Conservation (phyloP, 2,329 filamentous ascomycete species). For the Fusarium sp. region DNA sequence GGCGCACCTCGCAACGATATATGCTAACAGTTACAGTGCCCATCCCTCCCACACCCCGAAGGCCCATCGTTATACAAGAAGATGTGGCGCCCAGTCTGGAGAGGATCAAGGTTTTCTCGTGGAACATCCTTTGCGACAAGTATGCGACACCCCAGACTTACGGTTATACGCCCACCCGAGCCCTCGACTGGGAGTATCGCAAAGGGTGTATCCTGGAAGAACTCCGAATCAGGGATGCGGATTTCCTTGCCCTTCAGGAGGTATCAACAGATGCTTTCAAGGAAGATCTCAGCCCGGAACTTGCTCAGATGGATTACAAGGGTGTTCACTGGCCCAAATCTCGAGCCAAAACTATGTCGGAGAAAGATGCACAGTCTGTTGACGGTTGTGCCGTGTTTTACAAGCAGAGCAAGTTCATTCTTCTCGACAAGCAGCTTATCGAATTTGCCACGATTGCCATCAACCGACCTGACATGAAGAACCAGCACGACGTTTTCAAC, state of each 20-base stretch:
- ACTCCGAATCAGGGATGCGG: conserved; percentile 79
- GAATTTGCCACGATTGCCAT: conserved; percentile 93
- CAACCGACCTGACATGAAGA: conserved; percentile 95
- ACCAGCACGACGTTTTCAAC: conserved; percentile 97
- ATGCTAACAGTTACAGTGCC: conserved; percentile 66
- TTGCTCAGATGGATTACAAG: conserved; percentile 90
- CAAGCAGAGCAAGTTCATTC: conserved; percentile 92
- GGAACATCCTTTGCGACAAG: conserved; percentile 95
- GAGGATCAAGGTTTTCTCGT: conserved; percentile 85
- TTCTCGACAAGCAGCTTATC: conserved; percentile 93
- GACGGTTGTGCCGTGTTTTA: conserved; percentile 98
- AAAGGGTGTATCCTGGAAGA: conserved; percentile 85
- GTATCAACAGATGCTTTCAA: conserved; percentile 92
- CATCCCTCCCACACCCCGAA: conserved; percentile 77
- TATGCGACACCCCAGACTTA: conserved; percentile 87
- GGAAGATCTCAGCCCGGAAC: conserved; percentile 86
- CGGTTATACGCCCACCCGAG: conserved; percentile 86
- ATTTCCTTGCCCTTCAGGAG: conserved; percentile 93
- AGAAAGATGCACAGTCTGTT: conserved; percentile 87
- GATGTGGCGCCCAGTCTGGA: conserved; percentile 69
- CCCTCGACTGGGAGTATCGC: conserved; percentile 87
- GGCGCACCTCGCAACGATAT: background rate
- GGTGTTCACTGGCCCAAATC: conserved; percentile 93
- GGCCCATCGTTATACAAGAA: conserved; percentile 80
- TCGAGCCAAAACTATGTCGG: conserved; percentile 89